phyloP scores from a whole-genome alignment of 208 protist genomes.

The Acanthamoeba healyi region DNA sequence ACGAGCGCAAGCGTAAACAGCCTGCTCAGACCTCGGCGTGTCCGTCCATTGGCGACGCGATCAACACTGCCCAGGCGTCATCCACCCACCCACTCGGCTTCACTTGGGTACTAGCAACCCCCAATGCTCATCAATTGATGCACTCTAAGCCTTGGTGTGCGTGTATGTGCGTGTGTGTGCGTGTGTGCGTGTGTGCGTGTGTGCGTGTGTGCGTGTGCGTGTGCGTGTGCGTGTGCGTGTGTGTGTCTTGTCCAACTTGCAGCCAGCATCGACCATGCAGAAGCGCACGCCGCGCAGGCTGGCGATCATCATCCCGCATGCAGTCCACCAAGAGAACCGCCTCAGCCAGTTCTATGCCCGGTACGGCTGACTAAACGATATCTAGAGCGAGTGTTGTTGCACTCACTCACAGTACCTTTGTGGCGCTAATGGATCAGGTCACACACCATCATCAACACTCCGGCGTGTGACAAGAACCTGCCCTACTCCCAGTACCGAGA shows the following conservation, averaged over 20 bases:
- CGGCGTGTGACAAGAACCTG: conserved; percentile 39
- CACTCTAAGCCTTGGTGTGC: no score
- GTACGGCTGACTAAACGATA: background rate
- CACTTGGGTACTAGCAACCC: background rate
- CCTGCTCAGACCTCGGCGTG: no score
- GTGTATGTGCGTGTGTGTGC: no score
- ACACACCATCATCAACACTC: background rate
- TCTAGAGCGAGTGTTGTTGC: no score
- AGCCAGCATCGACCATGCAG: conserved; percentile 61
- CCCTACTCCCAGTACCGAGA: conserved; percentile 32
- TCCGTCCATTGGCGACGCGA: no score
- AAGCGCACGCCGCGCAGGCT: conserved; percentile 2
- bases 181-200: no score
- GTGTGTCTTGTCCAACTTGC: background rate
- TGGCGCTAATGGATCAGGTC: background rate
- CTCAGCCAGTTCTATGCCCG: conserved; percentile 55
- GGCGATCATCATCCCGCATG: conserved; percentile 62
- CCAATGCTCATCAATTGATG: background rate
- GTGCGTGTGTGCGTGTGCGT: no score
- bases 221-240: no score
- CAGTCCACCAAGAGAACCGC: conserved; percentile 59
- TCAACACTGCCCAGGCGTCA: background rate
- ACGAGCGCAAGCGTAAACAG: background rate
- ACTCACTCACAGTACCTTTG: background rate
- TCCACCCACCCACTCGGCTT: background rate